phyloP scores from a whole-genome alignment of 352 stramenopile genomes.

The Phytophthora citricola region DNA sequence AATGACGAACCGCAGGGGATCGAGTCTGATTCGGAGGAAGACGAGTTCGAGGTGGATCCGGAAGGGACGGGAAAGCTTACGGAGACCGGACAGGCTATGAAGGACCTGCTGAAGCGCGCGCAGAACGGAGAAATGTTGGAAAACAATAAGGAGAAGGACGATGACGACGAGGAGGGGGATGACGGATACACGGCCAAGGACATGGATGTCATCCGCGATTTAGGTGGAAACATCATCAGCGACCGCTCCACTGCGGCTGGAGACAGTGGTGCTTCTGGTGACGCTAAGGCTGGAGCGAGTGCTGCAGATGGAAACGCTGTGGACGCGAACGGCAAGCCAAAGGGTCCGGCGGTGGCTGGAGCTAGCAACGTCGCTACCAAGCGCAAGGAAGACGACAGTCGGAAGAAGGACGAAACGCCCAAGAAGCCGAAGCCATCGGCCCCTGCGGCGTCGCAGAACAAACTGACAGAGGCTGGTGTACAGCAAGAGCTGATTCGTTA shows the following conservation, averaged over 20 bases:
- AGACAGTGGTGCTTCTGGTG: conserved; percentile 22
- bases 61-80: conserved; percentile 80
- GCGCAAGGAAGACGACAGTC: conserved; percentile 53
- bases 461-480: conserved; percentile 82
- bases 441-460: conserved; percentile 47
- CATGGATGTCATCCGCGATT: conserved; percentile 84
- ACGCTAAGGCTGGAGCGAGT: conserved; percentile 37
- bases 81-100: conserved; percentile 85
- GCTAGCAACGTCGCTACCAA: conserved; percentile 47
- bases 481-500: conserved; percentile 87
- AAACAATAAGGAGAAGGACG: conserved; percentile 60
- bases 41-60: conserved; percentile 77
- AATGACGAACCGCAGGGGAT: conserved; percentile 71
- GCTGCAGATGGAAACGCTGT: conserved; percentile 29
- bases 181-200: conserved; percentile 84
- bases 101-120: conserved; percentile 80
- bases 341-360: conserved; percentile 17
- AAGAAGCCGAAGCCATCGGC: conserved; percentile 51
- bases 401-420: conserved; percentile 55
- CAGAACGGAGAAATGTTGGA: conserved; percentile 80
- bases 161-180: conserved; percentile 63
- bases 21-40: conserved; percentile 77
- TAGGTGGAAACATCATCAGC: conserved; percentile 84
- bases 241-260: conserved; percentile 47
- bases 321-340: conserved; percentile 35